Conservation (phyloP, 2,329 filamentous ascomycete genomes). For the Clonostachys solani region DNA sequence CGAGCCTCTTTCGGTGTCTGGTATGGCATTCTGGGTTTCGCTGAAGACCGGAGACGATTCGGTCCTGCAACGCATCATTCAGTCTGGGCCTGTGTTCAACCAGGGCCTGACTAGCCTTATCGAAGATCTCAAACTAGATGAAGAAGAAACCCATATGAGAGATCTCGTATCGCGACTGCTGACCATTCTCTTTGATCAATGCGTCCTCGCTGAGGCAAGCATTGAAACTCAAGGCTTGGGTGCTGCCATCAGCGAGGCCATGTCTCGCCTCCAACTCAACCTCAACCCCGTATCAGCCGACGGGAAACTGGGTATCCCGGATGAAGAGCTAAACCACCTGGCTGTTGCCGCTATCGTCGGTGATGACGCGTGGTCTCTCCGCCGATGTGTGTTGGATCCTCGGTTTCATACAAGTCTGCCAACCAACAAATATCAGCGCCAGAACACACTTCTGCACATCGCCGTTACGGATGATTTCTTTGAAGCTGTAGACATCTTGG, state of each 20-base stretch:
- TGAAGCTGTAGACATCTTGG: constrained; percentile 18
- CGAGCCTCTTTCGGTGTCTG: constrained; percentile 10
- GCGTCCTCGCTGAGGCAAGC: constrained; percentile 1
- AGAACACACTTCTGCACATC: constrained; percentile 22
- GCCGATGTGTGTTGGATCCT: not conserved
- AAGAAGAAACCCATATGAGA: constrained; percentile 5
- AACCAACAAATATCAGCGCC: constrained; percentile 3
- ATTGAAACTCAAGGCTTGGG: not conserved
- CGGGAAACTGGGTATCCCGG: not conserved
- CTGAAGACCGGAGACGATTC: constrained; percentile 12
- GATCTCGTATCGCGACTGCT: constrained; percentile 7
- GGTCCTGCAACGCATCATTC: constrained; percentile 13
- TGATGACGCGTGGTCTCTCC: not conserved
- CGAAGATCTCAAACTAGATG: constrained; percentile 4
- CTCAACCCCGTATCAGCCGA: not conserved
- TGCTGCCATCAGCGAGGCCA: not conserved
- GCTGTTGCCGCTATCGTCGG: not conserved
- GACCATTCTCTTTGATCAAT: constrained; percentile 15
- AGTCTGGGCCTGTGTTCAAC: constrained; percentile 9
- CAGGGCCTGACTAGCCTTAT: constrained; percentile 9
- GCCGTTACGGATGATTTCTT: constrained; percentile 16
- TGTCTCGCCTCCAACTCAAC: not conserved
- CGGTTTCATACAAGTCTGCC: not conserved
- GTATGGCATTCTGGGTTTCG: constrained; percentile 17
- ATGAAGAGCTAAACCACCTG: not conserved